Conservation (phyloP, 2,329 filamentous ascomycete species). For the Epichloe typhina region DNA sequence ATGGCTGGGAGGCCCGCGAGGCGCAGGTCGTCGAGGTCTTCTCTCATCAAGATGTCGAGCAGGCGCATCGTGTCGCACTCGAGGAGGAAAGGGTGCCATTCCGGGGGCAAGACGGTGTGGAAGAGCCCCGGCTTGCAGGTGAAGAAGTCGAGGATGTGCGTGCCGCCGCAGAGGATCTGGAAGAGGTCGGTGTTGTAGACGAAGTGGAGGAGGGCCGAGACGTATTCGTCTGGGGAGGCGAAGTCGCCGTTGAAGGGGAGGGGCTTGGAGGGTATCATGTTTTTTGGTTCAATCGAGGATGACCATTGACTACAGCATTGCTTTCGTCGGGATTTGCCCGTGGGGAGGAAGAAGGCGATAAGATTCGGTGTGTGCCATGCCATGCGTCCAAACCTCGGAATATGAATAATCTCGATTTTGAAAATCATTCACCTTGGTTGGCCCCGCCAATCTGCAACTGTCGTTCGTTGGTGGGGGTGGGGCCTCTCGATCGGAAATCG, state of each 20-base stretch:
- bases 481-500: too few relatives aligned
- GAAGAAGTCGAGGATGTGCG: conserved; percentile 94
- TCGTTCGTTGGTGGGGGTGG: too few relatives aligned
- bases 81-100: conserved; percentile 74
- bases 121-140: conserved; percentile 77
- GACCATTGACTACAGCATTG: too few relatives aligned
- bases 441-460: too few relatives aligned
- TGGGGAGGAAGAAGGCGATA: too few relatives aligned
- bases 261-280: conserved; percentile 20
- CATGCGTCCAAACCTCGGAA: too few relatives aligned
- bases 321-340: too few relatives aligned
- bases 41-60: conserved; percentile 67
- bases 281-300: neutral
- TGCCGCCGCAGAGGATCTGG: conserved; percentile 85
- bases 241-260: conserved; percentile 64
- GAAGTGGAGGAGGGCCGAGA: conserved; percentile 66
- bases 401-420: too few relatives aligned
- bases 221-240: conserved; percentile 58
- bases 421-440: too few relatives aligned
- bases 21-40: conserved; percentile 43
- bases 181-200: conserved; percentile 62
- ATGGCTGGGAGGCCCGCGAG: conserved; percentile 20
- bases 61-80: conserved; percentile 59
- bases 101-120: conserved; percentile 60
- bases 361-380: too few relatives aligned